Evolutionary conservation across 2,329 filamentous ascomycete genomes (phyloP).

Genomic region (Chaetomiaceae sp.): DNA sequence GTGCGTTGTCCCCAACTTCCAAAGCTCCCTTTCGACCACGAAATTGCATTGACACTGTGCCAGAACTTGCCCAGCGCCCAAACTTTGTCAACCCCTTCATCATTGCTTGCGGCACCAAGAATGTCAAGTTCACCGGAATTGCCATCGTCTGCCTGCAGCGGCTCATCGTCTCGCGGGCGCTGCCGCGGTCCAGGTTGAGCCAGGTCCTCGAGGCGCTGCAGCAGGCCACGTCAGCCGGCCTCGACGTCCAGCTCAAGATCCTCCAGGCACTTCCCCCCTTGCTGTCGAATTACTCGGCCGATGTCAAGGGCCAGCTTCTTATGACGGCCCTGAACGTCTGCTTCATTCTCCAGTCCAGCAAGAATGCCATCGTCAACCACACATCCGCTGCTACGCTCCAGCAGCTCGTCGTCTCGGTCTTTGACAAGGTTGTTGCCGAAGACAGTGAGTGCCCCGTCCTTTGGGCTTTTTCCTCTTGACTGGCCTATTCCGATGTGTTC

Average conservation of each 20-base stretch:
- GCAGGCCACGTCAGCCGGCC: slow-evolving; percentile 71
- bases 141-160: slow-evolving; percentile 86
- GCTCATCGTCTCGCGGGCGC: slow-evolving; percentile 73
- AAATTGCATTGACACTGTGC: slow-evolving; percentile 3
- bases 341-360: slow-evolving; percentile 83
- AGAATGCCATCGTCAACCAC: slow-evolving; percentile 89
- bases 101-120: slow-evolving; percentile 84
- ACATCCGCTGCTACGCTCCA: slow-evolving; percentile 95
- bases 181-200: slow-evolving; percentile 73
- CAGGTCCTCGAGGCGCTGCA: slow-evolving; percentile 85
- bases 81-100: slow-evolving; percentile 92
- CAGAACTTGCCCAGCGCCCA: slow-evolving; percentile 76
- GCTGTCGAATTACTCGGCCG: slow-evolving; percentile 80
- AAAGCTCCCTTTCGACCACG: too few relatives aligned
- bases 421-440: slow-evolving; percentile 82
- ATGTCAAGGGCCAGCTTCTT: slow-evolving; percentile 75
- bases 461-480: not conserved
- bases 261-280: slow-evolving; percentile 85
- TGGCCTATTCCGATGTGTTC: too few relatives aligned
- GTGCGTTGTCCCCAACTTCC: slow-evolving; percentile 42
- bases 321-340: slow-evolving; percentile 84
- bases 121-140: slow-evolving; percentile 83
- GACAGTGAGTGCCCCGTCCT: slow-evolving; percentile 56
- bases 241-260: slow-evolving; percentile 95
- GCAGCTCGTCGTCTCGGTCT: slow-evolving; percentile 86